phyloP scores from a whole-genome alignment of 2,329 filamentous ascomycete genomes.

The Sporothrix curviconia region DNA sequence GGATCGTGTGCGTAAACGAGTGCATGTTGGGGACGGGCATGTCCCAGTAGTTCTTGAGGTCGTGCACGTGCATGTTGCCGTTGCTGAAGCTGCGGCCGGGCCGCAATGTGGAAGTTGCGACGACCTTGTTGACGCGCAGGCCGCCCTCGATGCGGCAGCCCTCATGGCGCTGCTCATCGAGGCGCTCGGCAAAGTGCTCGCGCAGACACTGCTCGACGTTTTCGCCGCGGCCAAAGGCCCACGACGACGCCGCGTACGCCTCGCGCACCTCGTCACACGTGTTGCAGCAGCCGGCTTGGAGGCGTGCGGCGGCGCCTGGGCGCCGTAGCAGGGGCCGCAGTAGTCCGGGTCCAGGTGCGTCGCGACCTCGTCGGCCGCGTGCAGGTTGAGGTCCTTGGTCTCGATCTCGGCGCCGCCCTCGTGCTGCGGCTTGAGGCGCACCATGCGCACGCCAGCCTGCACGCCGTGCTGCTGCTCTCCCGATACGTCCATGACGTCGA shows the following conservation, averaged over 20 bases:
- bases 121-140: conserved; percentile 93
- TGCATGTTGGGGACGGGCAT: conserved; percentile 62
- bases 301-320: conserved; percentile 62
- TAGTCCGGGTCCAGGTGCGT: conserved; percentile 83
- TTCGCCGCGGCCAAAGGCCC: conserved; percentile 91
- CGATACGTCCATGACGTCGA: conserved; percentile 98
- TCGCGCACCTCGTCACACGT: conserved; percentile 96
- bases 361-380: conserved; percentile 60
- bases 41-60: conserved; percentile 91
- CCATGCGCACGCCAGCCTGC: conserved; percentile 85
- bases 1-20: conserved; percentile 83
- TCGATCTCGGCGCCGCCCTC: conserved; percentile 76
- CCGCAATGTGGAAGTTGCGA: conserved; percentile 97
- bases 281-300: conserved; percentile 84
- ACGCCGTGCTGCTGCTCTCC: conserved; percentile 95
- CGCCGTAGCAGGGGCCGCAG: conserved; percentile 91
- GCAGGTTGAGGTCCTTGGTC: conserved; percentile 61
- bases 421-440: conserved; percentile 64
- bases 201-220: conserved; percentile 91
- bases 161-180: conserved; percentile 82
- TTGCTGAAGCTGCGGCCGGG: conserved; percentile 94
- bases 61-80: conserved; percentile 95
- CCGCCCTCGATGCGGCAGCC: conserved; percentile 91
- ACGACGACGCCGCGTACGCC: conserved; percentile 80
- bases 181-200: conserved; percentile 84